Evolutionary conservation across 1,284 basidiomycete species (phyloP), one percentile per base, ranked within the genome.

Genomic region (Austropuccinia psidii): DNA sequence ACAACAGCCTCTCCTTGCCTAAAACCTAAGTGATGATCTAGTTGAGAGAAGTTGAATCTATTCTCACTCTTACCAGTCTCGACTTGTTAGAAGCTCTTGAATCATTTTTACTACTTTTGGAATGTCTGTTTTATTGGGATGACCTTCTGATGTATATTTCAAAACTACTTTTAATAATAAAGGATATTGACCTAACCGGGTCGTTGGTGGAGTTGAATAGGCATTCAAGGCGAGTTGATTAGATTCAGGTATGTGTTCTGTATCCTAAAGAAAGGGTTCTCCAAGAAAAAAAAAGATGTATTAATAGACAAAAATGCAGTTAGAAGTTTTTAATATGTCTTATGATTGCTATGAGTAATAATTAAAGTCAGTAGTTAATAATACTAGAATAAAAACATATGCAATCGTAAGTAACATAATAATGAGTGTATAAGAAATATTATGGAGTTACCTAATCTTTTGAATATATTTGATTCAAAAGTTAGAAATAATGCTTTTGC

Each of bases 171-270:
- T 93, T 35, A 99, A 85, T 15, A 98, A 83, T 0, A 99, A 85
- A 11, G 96, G 96, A 81, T 98, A 98, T 77, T 95, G 85, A 33
- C 95, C 96, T 35, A 99, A 85, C 78, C 96, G 88, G 9, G 96
- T 98, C 0, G 96, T 99, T 0, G 96, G 96, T 81, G 98, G 98
- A 15, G 94, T 99, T 57, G 98, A 84, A 82, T 98, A 99, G 2
- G 93, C 96, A 81, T 99, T 99, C 57, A 99, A 83, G 81, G 98
- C 96, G 55, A 98, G 86, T 83, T 98, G 98, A 52, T 94, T 87
- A 17, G 93, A 97, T 80, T 96, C 93, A 0, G 94, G 94, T 61
- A 91, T 84, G 33, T 96, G 88, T 80, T 99, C 96, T 3, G 90
- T 91, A 79, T 87, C 84, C 90, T 93, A 77, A 8, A 24, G n/a